A percentile compares a stretch with the other conserved stretches of the same genome.
Evolutionary conservation across 306 rosid species (phyloP).

Genomic region (Cicer chorassanicum): DNA sequence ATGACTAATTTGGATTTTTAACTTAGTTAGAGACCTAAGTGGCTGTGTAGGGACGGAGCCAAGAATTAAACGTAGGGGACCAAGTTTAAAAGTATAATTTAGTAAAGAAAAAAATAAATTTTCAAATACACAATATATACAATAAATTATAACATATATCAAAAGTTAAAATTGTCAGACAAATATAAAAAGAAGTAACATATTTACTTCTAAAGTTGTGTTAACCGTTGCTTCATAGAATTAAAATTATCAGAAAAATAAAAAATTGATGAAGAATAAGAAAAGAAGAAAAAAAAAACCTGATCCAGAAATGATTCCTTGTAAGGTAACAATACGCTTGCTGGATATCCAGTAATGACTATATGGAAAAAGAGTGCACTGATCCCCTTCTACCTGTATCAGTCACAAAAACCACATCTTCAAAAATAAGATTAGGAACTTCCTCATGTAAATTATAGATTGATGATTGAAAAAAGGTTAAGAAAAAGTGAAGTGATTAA

Average conservation of each 20-base stretch:
- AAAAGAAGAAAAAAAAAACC: slow-evolving; percentile 51
- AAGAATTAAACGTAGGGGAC: too few relatives aligned
- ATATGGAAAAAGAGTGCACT: slow-evolving; percentile 76
- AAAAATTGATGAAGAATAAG: slow-evolving; percentile 9
- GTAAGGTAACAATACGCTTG: slow-evolving; percentile 83
- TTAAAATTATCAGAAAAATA: neutral
- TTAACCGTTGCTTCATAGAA: too few relatives aligned
- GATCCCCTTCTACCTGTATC: slow-evolving; percentile 43
- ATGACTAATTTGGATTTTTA: too few relatives aligned
- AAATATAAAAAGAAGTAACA: too few relatives aligned
- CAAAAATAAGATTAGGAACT: neutral
- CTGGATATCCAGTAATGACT: slow-evolving; percentile 80
- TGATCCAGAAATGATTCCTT: slow-evolving; percentile 85
- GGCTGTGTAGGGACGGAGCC: too few relatives aligned
- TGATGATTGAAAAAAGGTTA: neutral
- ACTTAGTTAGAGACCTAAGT: too few relatives aligned
- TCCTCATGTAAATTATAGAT: neutral
- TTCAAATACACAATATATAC: too few relatives aligned
- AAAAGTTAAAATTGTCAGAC: too few relatives aligned
- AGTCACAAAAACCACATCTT: neutral
- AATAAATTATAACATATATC: too few relatives aligned
- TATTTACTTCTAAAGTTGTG: too few relatives aligned
- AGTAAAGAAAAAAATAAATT: too few relatives aligned
- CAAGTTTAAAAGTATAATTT: too few relatives aligned
- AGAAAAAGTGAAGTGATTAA: neutral